Base-by-base conservation (phyloP, 2,329 filamentous ascomycete genomes). In the Colletotrichum spaethianum region DNA sequence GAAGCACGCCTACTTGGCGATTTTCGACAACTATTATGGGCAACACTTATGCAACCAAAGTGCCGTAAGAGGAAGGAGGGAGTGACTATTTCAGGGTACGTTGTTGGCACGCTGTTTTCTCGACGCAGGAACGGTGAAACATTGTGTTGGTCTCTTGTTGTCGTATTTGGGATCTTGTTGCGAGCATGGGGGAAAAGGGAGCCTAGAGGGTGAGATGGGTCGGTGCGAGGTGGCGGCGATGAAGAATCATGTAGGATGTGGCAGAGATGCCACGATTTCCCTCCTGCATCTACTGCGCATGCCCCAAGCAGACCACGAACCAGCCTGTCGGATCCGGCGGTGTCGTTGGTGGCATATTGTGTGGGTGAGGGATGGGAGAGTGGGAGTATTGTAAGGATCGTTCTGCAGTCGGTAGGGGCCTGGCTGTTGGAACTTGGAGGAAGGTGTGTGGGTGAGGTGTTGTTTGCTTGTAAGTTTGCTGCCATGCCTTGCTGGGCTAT, bases 71-170 rank as follows among this genome's bases (percentile, higher is more conserved):
- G 38, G 28, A 23, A 23, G 33, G 46, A 20, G 36, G 36, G 23
- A 36, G n/a, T 11, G 16, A 46, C 33, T 38, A 20, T 46, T 38
- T 66, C 44, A 14, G 62, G 28, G 48, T n/a, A 33, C 31, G 5
- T 55, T 36, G 31, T 11, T 23, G n/a, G n/a, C 38, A 26, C 23
- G 50, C 68, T 68, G 52, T 68, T 68, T 36, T 28, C 57, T 59
- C 69, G 36, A 68, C 28, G 62, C 67, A 72, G 64, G 64, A 63
- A 72, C 50, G 36, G 28, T 23, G 69, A 38, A n/a, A 38, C 28
- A 18, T 23, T 44, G 3, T 31, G 52, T 33, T 53, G 33, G 40
- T 8, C n/a, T 33, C 59, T 72, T 52, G 52, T 72, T 62, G 38
- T 68, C 50, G 44, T 60, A 20, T 20, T 20, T 53, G 36, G 14